These are phyloP conservation scores for Alternaria sp. DNA, from an alignment of 2,329 filamentous ascomycete genomes.

Conservation along the genomic window DNA sequence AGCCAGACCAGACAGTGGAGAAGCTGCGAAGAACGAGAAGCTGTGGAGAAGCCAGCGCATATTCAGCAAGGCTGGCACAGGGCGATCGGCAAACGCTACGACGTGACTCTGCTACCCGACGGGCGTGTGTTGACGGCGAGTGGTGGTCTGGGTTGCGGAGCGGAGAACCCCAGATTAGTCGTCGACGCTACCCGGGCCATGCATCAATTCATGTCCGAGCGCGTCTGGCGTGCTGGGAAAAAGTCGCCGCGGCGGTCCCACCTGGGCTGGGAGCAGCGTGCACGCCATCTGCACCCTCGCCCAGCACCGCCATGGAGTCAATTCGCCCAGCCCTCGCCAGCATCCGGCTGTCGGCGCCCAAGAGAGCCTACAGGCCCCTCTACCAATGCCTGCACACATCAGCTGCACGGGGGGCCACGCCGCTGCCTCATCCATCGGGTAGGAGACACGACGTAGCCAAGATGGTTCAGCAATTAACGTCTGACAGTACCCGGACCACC, in stretches of 20 bases:
- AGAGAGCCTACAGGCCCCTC: constrained; percentile 24
- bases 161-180: constrained; percentile 17
- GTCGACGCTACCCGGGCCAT: not conserved
- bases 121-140: constrained; percentile 2
- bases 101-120: constrained; percentile 1
- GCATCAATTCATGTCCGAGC: not conserved
- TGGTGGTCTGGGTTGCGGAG: constrained; percentile 7
- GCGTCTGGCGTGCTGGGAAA: not conserved
- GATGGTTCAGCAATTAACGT: constrained; percentile 1
- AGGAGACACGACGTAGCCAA: not conserved
- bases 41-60: constrained; percentile 28
- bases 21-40: constrained; percentile 16
- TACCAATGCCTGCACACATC: constrained; percentile 53
- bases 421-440: constrained; percentile 61
- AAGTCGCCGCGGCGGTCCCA: constrained; percentile 6
- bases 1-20: constrained; percentile 19
- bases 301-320: constrained; percentile 31
- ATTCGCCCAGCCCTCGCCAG: constrained; percentile 37
- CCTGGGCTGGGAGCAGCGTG: not conserved
- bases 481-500: constrained; percentile 61
- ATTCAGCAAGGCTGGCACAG: constrained; percentile 16
- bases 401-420: constrained; percentile 56
- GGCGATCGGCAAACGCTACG: constrained; percentile 13
- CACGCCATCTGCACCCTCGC: not conserved
- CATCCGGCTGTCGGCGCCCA: constrained; percentile 24